phyloP scores from a whole-genome alignment of 257 asterid species.

The Schizonepeta tenuifolia region DNA sequence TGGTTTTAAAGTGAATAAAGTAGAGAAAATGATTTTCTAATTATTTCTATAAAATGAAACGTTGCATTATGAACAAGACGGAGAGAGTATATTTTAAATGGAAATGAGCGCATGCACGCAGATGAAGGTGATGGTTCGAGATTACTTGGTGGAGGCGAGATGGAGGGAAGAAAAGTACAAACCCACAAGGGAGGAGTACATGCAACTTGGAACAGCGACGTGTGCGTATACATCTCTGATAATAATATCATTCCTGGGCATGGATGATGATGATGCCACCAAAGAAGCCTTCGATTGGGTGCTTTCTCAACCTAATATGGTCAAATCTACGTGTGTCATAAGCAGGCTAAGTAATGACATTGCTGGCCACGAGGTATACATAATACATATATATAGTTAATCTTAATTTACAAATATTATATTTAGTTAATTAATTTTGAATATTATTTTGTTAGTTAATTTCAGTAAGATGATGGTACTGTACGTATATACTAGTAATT shows the following conservation, averaged over 20 bases:
- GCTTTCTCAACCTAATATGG: constrained; percentile 26
- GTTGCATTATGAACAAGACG: too few relatives aligned
- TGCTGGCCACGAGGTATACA: constrained; percentile 18
- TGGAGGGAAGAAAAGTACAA: constrained; percentile 38
- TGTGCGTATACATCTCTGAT: constrained; percentile 24
- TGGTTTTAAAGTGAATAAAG: too few relatives aligned
- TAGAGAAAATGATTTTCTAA: too few relatives aligned
- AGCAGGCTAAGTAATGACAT: constrained; percentile 36
- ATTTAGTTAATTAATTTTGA: too few relatives aligned
- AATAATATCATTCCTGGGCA: constrained; percentile 35
- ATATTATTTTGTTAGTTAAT: too few relatives aligned
- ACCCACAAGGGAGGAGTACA: constrained; percentile 39
- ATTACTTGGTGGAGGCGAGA: constrained; percentile 29
- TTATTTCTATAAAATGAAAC: too few relatives aligned
- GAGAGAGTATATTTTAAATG: too few relatives aligned
- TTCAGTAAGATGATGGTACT: too few relatives aligned
- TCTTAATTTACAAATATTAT: too few relatives aligned
- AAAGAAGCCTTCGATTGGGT: constrained; percentile 39
- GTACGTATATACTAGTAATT: too few relatives aligned
- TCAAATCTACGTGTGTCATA: constrained; percentile 19
- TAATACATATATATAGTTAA: too few relatives aligned
- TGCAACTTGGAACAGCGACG: constrained; percentile 29
- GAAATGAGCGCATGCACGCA: neutral
- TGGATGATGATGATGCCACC: constrained; percentile 31
- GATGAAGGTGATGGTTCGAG: constrained; percentile 24